Base-by-base conservation (phyloP, 2,329 filamentous ascomycete genomes). In the Sphaceloma murrayae region DNA sequence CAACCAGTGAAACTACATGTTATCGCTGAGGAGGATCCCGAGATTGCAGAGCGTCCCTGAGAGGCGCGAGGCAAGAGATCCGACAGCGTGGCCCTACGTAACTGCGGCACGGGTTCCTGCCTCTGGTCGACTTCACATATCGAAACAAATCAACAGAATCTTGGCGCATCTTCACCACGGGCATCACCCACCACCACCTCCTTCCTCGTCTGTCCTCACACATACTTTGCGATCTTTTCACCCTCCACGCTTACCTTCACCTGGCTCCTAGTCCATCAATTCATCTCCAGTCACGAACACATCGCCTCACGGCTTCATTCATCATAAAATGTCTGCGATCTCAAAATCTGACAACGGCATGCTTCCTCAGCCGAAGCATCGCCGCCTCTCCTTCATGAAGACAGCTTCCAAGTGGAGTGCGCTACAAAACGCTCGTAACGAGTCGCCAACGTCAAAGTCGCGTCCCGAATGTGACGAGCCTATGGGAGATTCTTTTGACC, bases 351-450 rank as follows among this genome's bases (percentile, higher is more conserved):
- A 6, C 24, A 27, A 27, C 6, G 24, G 7, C 24, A 27, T 27
- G 24, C 24, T 27, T 11, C 47, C 36, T 29, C 52, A 55, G 38
- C 54, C 54, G 5, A 48, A 47, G 27, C 49, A 57, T 48, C 54
- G 56, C 26, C 56, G 55, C 40, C 55, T 55, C 7, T 55, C 52
- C 2, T 57, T 53, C 52, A 53, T 53, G 19, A 51, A 52, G 48
- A 44, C 19, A 36, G 24, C 7, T 27, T 6, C 6, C 7, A 6
- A 27, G 24, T 27, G 24, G 24, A 27, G 11, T 7, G 24, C 24
- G 6, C 11, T 6, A 11, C 47, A 38, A 40, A 45, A 13, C 26
- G 43, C 19, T 31, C 49, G 7, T 45, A 43, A 22, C 32, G 34
- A 30, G 34, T 16, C 24, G 33, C 26, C 34, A 26, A 24, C 6